Evolutionary conservation across 2,329 filamentous ascomycete genomes (phyloP).

Genomic region (Diaporthe australafricana): DNA sequence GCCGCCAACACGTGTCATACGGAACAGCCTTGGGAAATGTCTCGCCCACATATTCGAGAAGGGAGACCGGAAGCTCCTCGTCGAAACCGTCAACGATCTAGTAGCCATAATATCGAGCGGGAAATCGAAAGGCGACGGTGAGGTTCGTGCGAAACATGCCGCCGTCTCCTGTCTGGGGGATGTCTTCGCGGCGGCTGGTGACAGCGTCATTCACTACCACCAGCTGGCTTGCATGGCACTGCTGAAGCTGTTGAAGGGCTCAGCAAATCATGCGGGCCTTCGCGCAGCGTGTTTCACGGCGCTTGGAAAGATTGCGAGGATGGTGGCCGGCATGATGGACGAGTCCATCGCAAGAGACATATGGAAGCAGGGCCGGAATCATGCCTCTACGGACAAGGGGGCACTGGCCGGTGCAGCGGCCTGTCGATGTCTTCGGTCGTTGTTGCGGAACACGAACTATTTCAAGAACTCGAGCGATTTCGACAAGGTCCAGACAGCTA

Average conservation of each 20-base stretch:
- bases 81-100: constrained; percentile 94
- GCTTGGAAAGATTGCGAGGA: constrained; percentile 79
- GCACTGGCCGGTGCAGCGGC: constrained; percentile 82
- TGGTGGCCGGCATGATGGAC: constrained; percentile 82
- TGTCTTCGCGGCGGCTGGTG: constrained; percentile 90
- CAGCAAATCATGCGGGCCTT: constrained; percentile 83
- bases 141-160: constrained; percentile 84
- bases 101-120: constrained; percentile 77
- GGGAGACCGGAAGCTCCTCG: constrained; percentile 91
- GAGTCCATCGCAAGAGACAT: constrained; percentile 88
- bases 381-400: constrained; percentile 84
- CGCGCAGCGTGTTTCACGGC: constrained; percentile 82
- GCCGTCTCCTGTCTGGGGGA: constrained; percentile 89
- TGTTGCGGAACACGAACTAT: constrained; percentile 79
- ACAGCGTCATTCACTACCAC: constrained; percentile 89
- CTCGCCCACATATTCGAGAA: constrained; percentile 85
- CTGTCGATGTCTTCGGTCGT: constrained; percentile 80
- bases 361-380: constrained; percentile 89
- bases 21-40: constrained; percentile 88
- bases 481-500: constrained; percentile 83
- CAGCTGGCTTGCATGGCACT: constrained; percentile 78
- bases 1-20: constrained; percentile 86
- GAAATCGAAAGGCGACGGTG: constrained; percentile 81
- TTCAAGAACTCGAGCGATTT: constrained; percentile 93
- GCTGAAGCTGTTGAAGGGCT: constrained; percentile 82